phyloP scores from a whole-genome alignment of 2,329 filamentous ascomycete species.

The Fusarium mangiferae region DNA sequence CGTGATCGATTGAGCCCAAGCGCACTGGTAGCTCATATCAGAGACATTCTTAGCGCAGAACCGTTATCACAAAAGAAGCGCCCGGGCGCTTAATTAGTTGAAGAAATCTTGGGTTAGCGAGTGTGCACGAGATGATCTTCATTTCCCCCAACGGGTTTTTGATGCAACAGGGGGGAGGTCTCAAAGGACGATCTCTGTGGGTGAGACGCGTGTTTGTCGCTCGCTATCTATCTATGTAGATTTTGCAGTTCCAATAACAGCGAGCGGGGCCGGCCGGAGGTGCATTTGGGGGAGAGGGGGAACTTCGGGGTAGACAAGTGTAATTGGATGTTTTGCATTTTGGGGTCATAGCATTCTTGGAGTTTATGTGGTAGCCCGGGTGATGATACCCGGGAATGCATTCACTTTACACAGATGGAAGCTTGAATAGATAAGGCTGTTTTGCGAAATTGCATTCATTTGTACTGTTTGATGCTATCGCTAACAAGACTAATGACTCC shows the following conservation, averaged over 20 bases:
- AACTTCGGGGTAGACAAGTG: not conserved
- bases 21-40: slow-evolving; percentile 17
- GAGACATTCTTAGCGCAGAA: slow-evolving; percentile 20
- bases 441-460: slow-evolving; percentile 18
- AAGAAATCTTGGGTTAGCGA: not conserved
- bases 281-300: not conserved
- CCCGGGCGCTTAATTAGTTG: slow-evolving; percentile 29
- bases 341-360: slow-evolving; percentile 12
- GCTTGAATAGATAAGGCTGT: not conserved
- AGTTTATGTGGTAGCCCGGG: slow-evolving; percentile 7
- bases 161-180: slow-evolving; percentile 15
- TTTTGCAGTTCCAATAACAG: not conserved
- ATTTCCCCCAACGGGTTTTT: slow-evolving; percentile 36
- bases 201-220: slow-evolving; percentile 33
- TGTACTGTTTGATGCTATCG: slow-evolving; percentile 27
- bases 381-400: slow-evolving; percentile 3
- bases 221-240: slow-evolving; percentile 2
- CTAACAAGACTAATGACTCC: slow-evolving; percentile 5
- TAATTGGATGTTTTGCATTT: slow-evolving; percentile 22
- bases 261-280: slow-evolving; percentile 20
- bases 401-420: not conserved
- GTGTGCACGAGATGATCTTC: slow-evolving; percentile 39
- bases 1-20: slow-evolving; percentile 23
- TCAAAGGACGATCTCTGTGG: slow-evolving; percentile 27
- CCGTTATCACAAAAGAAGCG: slow-evolving; percentile 21